phyloP scores from a whole-genome alignment of 192 early-diverging fungal species.

The Neocallimastix lanati region DNA sequence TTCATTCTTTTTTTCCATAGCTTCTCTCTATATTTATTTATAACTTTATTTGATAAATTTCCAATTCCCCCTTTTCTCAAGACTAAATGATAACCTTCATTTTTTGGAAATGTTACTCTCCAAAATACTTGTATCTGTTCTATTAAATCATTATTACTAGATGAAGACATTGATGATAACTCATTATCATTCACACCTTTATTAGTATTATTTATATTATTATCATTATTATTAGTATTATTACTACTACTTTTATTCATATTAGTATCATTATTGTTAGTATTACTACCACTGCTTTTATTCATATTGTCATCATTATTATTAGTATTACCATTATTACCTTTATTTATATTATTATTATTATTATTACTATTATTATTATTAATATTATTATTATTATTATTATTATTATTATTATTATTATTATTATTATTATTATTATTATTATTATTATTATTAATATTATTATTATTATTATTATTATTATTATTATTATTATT shows the following conservation, averaged over 20 bases:
- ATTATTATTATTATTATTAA: too few species aligned
- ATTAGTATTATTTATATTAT: neutral
- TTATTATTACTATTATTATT: too few species aligned
- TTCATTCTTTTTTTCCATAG: neutral
- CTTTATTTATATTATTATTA: neutral
- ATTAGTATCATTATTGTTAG: neutral
- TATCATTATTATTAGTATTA: too few species aligned
- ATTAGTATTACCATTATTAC: neutral
- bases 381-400: too few species aligned
- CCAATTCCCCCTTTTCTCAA: neutral
- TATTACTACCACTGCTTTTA: neutral
- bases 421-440: too few species aligned
- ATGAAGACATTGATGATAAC: neutral
- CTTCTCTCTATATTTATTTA: neutral
- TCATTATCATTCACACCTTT: neutral
- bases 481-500: too few species aligned
- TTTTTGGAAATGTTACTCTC: neutral
- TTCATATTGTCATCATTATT: neutral
- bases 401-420: too few species aligned
- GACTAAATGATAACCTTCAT: neutral
- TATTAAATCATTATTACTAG: neutral
- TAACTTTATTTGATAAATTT: neutral
- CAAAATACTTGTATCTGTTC: neutral
- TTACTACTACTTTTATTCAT: neutral
- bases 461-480: too few species aligned